phyloP scores from a whole-genome alignment of 2,329 filamentous ascomycete species.

The Eutypella sp. region DNA sequence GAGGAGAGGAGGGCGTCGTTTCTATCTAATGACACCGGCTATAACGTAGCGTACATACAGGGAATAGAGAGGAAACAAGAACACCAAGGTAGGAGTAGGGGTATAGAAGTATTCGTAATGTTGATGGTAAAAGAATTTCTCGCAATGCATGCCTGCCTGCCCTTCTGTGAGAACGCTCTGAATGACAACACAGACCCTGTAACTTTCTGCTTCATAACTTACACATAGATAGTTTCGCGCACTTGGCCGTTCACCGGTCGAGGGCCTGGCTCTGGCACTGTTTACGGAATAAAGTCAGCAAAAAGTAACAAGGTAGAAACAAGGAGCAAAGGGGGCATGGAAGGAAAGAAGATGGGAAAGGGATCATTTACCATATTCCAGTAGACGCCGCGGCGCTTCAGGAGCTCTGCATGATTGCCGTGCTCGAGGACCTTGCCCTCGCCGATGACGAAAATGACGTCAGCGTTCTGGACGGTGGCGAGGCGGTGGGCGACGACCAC shows the following conservation, averaged over 20 bases:
- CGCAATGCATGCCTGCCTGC: too few relatives aligned
- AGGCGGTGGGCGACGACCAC: constrained; percentile 74
- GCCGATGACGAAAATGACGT: constrained; percentile 75
- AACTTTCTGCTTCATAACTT: too few relatives aligned
- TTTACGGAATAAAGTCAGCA: constrained; percentile 11
- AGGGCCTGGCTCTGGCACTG: constrained; percentile 57
- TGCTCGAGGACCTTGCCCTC: constrained; percentile 54
- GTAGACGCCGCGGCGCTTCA: constrained; percentile 48
- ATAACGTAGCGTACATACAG: too few relatives aligned
- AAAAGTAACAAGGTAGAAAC: background rate
- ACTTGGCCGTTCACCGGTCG: constrained; percentile 37
- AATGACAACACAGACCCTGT: too few relatives aligned
- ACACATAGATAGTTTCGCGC: too few relatives aligned
- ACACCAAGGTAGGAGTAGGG: too few relatives aligned
- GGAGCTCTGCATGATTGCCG: constrained; percentile 47
- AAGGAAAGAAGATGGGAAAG: constrained; percentile 10
- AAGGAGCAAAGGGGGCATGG: background rate
- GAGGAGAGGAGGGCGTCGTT: too few relatives aligned
- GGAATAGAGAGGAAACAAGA: too few relatives aligned
- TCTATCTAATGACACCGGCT: too few relatives aligned
- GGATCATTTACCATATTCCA: constrained; percentile 56
- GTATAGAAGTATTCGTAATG: too few relatives aligned
- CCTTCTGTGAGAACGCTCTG: too few relatives aligned
- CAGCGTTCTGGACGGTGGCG: constrained; percentile 72
- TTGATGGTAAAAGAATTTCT: too few relatives aligned